These are phyloP conservation scores for Pisolithus marmoratus DNA, from an alignment of 768 basidiomycete species.

Conservation along the genomic window DNA sequence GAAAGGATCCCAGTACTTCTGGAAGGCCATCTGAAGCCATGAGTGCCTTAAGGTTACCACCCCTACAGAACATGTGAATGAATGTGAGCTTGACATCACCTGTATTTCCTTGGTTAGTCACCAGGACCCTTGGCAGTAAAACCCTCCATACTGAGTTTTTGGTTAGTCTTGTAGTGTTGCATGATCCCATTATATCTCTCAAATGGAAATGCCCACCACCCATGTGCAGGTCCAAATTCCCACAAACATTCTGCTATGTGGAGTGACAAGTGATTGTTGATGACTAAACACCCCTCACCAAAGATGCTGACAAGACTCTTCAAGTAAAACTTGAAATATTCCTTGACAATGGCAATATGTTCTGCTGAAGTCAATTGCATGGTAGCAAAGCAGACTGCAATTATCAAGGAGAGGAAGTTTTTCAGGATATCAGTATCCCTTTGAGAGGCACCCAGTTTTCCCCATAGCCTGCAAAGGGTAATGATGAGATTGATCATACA, in stretches of 20 bases:
- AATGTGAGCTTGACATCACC: too few relatives aligned
- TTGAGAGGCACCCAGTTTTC: not conserved
- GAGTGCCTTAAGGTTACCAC: too few relatives aligned
- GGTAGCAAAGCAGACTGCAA: not conserved
- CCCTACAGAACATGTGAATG: too few relatives aligned
- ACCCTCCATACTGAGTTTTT: too few relatives aligned
- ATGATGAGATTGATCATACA: conserved; percentile 22
- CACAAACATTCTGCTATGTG: conserved; percentile 29
- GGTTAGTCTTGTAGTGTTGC: conserved; percentile 26
- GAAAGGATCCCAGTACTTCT: too few relatives aligned
- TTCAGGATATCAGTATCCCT: not conserved
- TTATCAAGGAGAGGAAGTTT: conserved; percentile 1
- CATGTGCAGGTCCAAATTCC: conserved; percentile 23
- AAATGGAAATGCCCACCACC: conserved; percentile 23
- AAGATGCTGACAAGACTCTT: not conserved
- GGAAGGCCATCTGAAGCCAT: too few relatives aligned
- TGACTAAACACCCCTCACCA: not conserved
- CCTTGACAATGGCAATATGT: not conserved
- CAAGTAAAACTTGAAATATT: not conserved
- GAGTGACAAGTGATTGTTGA: conserved; percentile 36
- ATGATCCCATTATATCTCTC: conserved; percentile 29
- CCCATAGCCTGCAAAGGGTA: conserved; percentile 27
- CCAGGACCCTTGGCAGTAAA: too few relatives aligned
- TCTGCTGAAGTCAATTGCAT: not conserved
- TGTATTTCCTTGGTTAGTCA: too few relatives aligned